Base-by-base conservation (phyloP, 2,329 filamentous ascomycete species). In the Bretziella fagacearum region DNA sequence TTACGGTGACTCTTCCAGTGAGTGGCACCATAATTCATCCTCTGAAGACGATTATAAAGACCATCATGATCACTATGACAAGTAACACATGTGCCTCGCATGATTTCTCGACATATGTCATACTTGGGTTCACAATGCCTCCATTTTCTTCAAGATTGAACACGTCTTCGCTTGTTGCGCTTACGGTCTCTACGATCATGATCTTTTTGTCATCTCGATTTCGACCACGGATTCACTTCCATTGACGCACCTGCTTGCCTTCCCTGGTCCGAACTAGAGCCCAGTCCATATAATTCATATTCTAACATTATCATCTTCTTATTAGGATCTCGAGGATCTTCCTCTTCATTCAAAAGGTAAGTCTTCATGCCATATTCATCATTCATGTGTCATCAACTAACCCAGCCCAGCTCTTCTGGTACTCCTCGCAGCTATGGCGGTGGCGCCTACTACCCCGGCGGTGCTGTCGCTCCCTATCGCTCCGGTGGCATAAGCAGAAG, bases 381-480 rank as follows among this genome's bases (percentile, higher is more conserved):
- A 30, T 8, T 46, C 30, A 26, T 45, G 40, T 22, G 32, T 50
- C 42, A 43, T 35, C 17, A 30, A 17, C 29, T 36, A 49, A 5
- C 36, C 47, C 26, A 33, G 32, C 44, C 49, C 49, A 22, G 29
- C 5, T 79, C 80, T 50, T 72, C 69, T 44, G 79, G 80, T 13
- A 62, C 70, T 1, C 55, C 63, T 13, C 75, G 74, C 3, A 51
- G 56, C 1, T 84, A 71, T 55, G 79, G 75, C 37, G 74, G 76
- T 30, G 77, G 79, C 6, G 55, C 58, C 44, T 82, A 70, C 59
- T 86, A 85, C 56, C 71, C 72, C 30, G 80, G 80, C 42, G 83
- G 83, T 42, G 70, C 76, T 0, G 51, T 63, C 2, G 57, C 58
- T 0, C 80, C 83, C 2, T 89, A 82, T 61, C 51, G 55, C 2